These are phyloP conservation scores for Carex pumila DNA, from an alignment of 176 grass and related monocot species.

Conservation along the genomic window DNA sequence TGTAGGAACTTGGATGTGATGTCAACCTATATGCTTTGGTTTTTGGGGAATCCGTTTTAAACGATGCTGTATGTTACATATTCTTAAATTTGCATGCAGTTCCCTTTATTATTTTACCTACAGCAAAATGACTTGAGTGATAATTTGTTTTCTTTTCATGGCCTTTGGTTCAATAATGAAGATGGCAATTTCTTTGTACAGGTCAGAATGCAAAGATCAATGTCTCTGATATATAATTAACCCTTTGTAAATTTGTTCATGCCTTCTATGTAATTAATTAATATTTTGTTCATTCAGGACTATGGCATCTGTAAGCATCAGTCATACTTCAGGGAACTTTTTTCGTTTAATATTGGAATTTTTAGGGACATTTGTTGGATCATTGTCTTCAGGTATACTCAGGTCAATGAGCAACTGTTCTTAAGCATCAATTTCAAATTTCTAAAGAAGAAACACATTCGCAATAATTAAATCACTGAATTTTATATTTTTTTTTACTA, in stretches of 20 bases:
- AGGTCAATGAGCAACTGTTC: constrained; percentile 4
- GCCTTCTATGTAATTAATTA: background rate
- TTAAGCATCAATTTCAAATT: background rate
- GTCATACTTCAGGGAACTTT: constrained; percentile 34
- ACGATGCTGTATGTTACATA: constrained; percentile 67
- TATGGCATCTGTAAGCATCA: constrained; percentile 39
- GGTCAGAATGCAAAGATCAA: constrained; percentile 28
- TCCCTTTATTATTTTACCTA: constrained; percentile 21
- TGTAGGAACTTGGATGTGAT: constrained; percentile 86
- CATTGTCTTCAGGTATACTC: constrained; percentile 41
- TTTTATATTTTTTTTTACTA: background rate
- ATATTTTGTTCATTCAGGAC: constrained; percentile 30
- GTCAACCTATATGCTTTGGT: constrained; percentile 88
- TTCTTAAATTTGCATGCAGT: background rate
- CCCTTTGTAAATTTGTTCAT: background rate
- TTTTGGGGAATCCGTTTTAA: constrained; percentile 93
- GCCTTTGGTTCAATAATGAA: constrained; percentile 34
- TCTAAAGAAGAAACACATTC: background rate
- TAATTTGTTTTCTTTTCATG: constrained; percentile 14
- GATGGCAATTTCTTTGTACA: constrained; percentile 96
- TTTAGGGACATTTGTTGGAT: constrained; percentile 55
- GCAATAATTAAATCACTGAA: background rate
- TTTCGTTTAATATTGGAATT: constrained; percentile 31
- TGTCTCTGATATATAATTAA: background rate
- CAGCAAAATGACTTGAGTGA: constrained; percentile 8